Conservation (phyloP, 2,329 filamentous ascomycete species). For the Diaporthe destruens region DNA sequence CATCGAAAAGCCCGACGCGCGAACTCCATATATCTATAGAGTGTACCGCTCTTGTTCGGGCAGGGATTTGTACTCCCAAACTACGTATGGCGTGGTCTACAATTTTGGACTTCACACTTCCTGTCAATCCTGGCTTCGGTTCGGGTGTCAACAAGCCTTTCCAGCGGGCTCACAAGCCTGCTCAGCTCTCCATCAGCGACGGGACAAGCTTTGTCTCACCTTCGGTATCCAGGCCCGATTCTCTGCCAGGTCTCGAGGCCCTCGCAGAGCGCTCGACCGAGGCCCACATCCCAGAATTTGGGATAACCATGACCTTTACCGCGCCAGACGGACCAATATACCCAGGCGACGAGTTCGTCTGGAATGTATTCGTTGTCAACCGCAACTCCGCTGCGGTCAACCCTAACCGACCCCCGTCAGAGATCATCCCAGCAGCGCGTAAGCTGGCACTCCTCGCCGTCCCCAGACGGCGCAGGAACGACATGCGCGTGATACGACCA, state of each 20-base stretch:
- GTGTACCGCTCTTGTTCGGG: slow-evolving; percentile 68
- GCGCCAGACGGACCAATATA: slow-evolving; percentile 68
- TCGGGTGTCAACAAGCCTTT: slow-evolving; percentile 65
- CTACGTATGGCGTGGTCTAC: slow-evolving; percentile 78
- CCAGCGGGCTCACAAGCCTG: slow-evolving; percentile 71
- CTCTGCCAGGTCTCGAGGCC: slow-evolving; percentile 70
- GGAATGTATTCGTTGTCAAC: slow-evolving; percentile 83
- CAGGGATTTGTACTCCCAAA: slow-evolving; percentile 69
- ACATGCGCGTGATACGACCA: slow-evolving; percentile 65
- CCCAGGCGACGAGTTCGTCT: slow-evolving; percentile 76
- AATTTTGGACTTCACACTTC: slow-evolving; percentile 75
- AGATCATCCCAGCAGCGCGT: slow-evolving; percentile 59
- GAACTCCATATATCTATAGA: slow-evolving; percentile 72
- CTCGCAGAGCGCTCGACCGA: slow-evolving; percentile 59
- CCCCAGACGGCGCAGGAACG: slow-evolving; percentile 72
- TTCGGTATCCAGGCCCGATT: slow-evolving; percentile 69
- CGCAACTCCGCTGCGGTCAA: slow-evolving; percentile 58
- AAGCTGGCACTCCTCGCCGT: slow-evolving; percentile 79
- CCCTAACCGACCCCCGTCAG: slow-evolving; percentile 49
- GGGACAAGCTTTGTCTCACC: slow-evolving; percentile 69
- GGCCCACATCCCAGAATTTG: slow-evolving; percentile 69
- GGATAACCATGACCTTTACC: slow-evolving; percentile 81
- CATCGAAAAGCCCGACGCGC: slow-evolving; percentile 60
- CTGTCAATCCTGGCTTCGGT: slow-evolving; percentile 74
- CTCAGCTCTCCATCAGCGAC: slow-evolving; percentile 73